Conservation (phyloP, 345 rosid genomes). For the Camelina laxa region DNA sequence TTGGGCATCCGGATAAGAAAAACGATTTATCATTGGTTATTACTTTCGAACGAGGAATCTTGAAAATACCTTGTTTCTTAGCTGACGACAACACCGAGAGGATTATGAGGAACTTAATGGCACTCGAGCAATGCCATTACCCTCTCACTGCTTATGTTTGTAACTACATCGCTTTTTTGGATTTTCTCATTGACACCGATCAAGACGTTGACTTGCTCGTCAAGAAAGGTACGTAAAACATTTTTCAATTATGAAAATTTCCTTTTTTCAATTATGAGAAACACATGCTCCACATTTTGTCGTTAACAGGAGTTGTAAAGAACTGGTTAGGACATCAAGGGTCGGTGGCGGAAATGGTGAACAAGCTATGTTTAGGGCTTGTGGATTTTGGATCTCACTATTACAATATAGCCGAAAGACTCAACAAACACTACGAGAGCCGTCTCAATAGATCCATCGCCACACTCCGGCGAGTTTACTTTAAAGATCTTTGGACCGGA, state of each 20-base stretch:
- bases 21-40: slow-evolving; percentile 30
- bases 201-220: slow-evolving; percentile 42
- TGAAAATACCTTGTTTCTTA: slow-evolving; percentile 38
- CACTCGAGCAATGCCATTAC: slow-evolving; percentile 44
- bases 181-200: slow-evolving; percentile 37
- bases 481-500: slow-evolving; percentile 46
- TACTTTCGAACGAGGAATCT: neutral
- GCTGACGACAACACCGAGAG: slow-evolving; percentile 13
- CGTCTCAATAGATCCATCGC: slow-evolving; percentile 19
- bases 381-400: slow-evolving; percentile 9
- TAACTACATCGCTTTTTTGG: slow-evolving; percentile 34
- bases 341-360: slow-evolving; percentile 40
- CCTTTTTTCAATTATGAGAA: neutral
- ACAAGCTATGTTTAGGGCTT: slow-evolving; percentile 36
- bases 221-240: slow-evolving; percentile 40
- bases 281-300: neutral
- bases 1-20: neutral
- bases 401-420: neutral
- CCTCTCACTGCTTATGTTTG: neutral
- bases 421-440: slow-evolving; percentile 11
- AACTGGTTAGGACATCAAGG: slow-evolving; percentile 33
- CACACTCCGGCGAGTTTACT: slow-evolving; percentile 39
- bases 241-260: neutral
- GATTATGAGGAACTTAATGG: slow-evolving; percentile 38
- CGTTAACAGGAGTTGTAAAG: slow-evolving; percentile 6